Evolutionary conservation across 164 flowering plant genomes (phyloP).

Genomic region (Liriodendron chinense): DNA sequence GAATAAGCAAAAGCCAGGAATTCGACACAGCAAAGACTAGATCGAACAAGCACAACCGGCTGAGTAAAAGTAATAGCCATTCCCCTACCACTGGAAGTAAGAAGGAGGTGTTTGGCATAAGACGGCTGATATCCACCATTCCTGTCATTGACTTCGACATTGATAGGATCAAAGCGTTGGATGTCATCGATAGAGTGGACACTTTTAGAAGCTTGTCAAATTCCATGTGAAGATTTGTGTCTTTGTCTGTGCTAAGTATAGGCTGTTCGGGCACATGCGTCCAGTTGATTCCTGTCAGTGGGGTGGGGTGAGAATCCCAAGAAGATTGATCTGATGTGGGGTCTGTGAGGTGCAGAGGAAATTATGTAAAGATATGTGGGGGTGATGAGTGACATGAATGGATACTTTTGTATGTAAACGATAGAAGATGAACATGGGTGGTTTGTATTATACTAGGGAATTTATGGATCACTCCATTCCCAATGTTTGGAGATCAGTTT

Average conservation of each 20-base stretch:
- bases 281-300: neutral
- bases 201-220: conserved; percentile 31
- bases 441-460: conserved; percentile 1
- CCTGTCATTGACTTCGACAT: conserved; percentile 78
- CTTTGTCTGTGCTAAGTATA: neutral
- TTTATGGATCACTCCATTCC: conserved; percentile 1
- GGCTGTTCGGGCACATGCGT: neutral
- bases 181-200: conserved; percentile 90
- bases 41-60: conserved; percentile 46
- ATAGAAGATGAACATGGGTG: neutral
- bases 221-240: neutral
- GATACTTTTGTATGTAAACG: neutral
- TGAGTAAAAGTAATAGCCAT: conserved; percentile 80
- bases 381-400: neutral
- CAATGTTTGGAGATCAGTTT: neutral
- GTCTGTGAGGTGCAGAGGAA: neutral
- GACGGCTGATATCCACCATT: conserved; percentile 47
- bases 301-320: neutral
- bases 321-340: neutral
- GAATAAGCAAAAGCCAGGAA: conserved; percentile 93
- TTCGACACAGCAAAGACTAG: conserved; percentile 55
- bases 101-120: conserved; percentile 32
- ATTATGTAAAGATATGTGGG: neutral
- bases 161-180: conserved; percentile 78
- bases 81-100: conserved; percentile 55